Evolutionary conservation across 202 grass and related monocot species (phyloP).

Genomic region (Hordeum pubiflorum): DNA sequence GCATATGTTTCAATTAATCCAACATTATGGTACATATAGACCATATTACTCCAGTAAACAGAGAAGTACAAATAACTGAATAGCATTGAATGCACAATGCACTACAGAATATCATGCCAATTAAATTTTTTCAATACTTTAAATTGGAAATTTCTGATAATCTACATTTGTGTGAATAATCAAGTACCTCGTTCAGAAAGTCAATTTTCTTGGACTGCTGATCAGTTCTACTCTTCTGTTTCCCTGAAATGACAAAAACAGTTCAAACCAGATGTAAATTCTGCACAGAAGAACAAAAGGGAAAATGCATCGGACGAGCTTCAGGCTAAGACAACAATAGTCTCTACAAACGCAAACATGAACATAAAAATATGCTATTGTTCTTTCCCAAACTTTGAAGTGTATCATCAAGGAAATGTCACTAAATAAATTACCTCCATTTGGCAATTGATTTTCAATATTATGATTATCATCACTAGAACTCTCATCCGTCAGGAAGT

Average conservation of each 20-base stretch:
- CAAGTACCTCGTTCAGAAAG: slow-evolving; percentile 54
- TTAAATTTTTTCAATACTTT: not conserved
- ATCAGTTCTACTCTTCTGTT: slow-evolving; percentile 58
- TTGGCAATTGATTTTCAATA: slow-evolving; percentile 50
- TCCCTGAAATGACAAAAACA: slow-evolving; percentile 46
- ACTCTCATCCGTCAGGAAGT: slow-evolving; percentile 75
- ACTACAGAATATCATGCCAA: not conserved
- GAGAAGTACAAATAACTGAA: not conserved
- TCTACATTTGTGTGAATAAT: not conserved
- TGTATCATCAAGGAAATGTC: not conserved
- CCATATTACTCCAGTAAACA: slow-evolving; percentile 17
- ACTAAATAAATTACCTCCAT: slow-evolving; percentile 52
- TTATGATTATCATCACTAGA: slow-evolving; percentile 97
- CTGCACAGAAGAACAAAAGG: not conserved
- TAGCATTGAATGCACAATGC: not conserved
- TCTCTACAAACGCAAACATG: not conserved
- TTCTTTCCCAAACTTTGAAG: not conserved
- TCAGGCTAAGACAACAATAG: not conserved
- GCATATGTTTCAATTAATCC: not conserved
- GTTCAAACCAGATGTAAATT: not conserved
- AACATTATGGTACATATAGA: not conserved
- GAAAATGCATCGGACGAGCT: not conserved
- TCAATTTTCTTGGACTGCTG: slow-evolving; percentile 51
- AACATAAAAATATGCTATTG: not conserved
- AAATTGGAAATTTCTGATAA: not conserved